Evolutionary conservation across 257 asterid species (phyloP), one percentile per base, ranked within the genome.

Genomic region (Avicennia marina): DNA sequence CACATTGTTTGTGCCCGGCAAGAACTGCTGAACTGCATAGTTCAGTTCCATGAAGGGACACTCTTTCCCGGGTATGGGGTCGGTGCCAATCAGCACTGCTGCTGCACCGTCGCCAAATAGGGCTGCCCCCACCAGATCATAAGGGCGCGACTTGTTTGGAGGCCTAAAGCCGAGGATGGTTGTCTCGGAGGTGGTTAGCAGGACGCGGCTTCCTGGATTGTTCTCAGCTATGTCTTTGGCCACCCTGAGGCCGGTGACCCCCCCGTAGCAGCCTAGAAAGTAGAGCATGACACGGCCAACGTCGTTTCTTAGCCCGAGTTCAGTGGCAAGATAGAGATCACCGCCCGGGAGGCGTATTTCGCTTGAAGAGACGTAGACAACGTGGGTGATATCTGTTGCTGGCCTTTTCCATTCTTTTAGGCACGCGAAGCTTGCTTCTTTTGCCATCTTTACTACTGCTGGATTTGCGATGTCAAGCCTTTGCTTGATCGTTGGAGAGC

Each of bases 201-300:
- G 67, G 6, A 90, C 96, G 7, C 98, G 84, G 72, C 94, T 82
- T 4, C 91, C 95, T 6, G 94, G 94, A 50, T 90, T 90, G 76
- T 90, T 90, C 53, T 90, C 95, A 1, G 95, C 96, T 2, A 90
- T 87, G 78, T 90, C 98, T 41, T 90, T 90, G 18, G 98, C 98
- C 2, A 90, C 94, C 5, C 96, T 51, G 19, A 90, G 98, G 50
- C 94, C 98, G 0, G 96, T 83, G 56, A 81, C 98, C 29, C 98
- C 98, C 7, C 98, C 95, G 52, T 83, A 90, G 73, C 96, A 87
- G 53, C 98, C 98, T 13, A 85, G 72, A 41, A 90, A 90, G 77
- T 87, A 87, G 5, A 87, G 84, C 95, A 87, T 84, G 11, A 87
- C 94, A 5, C 95, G 89, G 2, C 82, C 75, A 24, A 90, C 82